Conservation (phyloP, 495 filamentous ascomycete species). For the Mytilinidion resinicola region DNA sequence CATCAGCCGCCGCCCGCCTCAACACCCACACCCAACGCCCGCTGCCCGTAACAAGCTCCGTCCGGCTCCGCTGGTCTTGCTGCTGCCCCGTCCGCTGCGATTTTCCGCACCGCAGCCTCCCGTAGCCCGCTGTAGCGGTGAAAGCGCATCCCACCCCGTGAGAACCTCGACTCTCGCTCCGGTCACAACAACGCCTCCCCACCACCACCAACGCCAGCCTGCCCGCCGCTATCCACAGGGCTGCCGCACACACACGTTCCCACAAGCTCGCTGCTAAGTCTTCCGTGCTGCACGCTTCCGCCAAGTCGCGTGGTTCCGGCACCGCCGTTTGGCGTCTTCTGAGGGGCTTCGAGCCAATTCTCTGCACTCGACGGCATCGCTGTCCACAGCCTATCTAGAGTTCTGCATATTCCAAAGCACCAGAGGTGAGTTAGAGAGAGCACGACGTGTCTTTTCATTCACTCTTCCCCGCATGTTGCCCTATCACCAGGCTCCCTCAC, state of each 20-base stretch:
- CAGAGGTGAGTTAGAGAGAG: constrained; percentile 8
- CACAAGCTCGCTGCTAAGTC: constrained; percentile 13
- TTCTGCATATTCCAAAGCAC: background rate
- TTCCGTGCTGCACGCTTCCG: constrained; percentile 1
- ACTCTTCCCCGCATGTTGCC: background rate
- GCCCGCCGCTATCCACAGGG: constrained; percentile 3
- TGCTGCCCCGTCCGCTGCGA: background rate
- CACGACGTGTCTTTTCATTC: constrained; percentile 1
- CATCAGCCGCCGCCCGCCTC: constrained; percentile 9
- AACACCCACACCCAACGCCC: background rate
- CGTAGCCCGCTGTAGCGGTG: constrained; percentile 21
- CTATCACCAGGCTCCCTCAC: constrained; percentile 1
- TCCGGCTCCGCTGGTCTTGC: constrained; percentile 1
- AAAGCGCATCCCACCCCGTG: constrained; percentile 18
- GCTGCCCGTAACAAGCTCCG: background rate
- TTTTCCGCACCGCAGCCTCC: constrained; percentile 2
- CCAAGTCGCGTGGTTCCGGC: constrained; percentile 24
- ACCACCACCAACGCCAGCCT: constrained; percentile 14
- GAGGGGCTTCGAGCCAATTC: constrained; percentile 29
- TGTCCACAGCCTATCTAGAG: constrained; percentile 1
- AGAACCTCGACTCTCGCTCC: constrained; percentile 15
- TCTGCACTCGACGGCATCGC: constrained; percentile 14
- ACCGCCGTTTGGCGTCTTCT: constrained; percentile 20
- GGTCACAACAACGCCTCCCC: constrained; percentile 25
- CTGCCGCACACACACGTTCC: constrained; percentile 9